Evolutionary conservation across 441 rosid species (phyloP).

Genomic region (Eruca vesicaria): DNA sequence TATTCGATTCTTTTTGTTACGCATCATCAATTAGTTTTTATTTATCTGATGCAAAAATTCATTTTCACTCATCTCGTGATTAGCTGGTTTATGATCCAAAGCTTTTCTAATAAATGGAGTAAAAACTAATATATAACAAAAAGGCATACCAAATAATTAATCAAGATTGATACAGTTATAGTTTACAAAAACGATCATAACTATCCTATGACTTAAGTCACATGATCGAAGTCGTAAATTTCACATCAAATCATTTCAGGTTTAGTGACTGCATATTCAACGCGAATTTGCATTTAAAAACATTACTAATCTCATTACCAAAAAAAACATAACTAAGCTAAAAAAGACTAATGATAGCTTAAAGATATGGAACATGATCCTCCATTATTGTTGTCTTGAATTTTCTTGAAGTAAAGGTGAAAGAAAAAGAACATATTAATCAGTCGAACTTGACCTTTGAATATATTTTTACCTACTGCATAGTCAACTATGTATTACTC

Average conservation of each 20-base stretch:
- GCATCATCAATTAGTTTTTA: neutral
- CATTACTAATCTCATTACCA: neutral
- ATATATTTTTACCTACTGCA: neutral
- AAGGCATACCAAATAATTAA: neutral
- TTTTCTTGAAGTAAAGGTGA: neutral
- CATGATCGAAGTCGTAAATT: neutral
- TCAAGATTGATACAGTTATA: neutral
- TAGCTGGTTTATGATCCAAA: neutral
- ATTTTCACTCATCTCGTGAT: neutral
- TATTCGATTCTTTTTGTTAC: neutral
- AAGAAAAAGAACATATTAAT: conserved; percentile 2
- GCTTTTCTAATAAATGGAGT: neutral
- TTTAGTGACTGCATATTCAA: neutral
- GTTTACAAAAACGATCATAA: neutral
- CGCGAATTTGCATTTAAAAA: neutral
- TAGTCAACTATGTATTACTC: neutral
- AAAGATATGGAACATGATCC: neutral
- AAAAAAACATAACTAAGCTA: neutral
- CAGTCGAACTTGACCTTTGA: conserved; percentile 7
- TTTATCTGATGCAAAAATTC: neutral
- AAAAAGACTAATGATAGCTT: neutral
- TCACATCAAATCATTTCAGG: neutral
- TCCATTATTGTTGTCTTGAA: conserved; percentile 12
- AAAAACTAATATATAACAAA: too few relatives aligned
- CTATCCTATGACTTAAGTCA: neutral